Base-by-base conservation (phyloP, 2,329 filamentous ascomycete species). In the Emergomyces pasteurianus region DNA sequence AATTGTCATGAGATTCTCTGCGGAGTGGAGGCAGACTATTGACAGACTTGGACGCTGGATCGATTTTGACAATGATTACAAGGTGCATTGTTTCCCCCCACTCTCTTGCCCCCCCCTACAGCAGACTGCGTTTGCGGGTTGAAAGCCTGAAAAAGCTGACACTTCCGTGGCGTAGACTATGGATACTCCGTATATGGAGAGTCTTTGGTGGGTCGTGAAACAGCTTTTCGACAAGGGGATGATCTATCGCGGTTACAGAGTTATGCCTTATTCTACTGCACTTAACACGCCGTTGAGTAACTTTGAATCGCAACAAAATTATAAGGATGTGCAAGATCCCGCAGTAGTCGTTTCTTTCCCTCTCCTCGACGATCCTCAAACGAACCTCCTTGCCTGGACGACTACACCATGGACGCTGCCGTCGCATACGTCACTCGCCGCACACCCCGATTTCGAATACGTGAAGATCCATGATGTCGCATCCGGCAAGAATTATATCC, bases 61-160 rank as follows among this genome's bases (percentile, higher is more conserved):
- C 69, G 92, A 96, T 75, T 96, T 97, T 68, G 92, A 97, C 75
- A 94, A 95, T 68, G 90, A 96, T 73, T 96, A 95, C 80, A 96
- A 96, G 84, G 86, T 86, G 69, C 23, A 69, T 59, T 36, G 26
- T 28, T 31, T n/a, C 23, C 14, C 28, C 12, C 5, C 8, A 7
- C 34, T 10, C 40, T 14, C 6, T 2, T 28, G 18, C 23, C 14
- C 12, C 3, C 46, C 23, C 16, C 23, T 23, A 23, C n/a, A 12
- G 3, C 12, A 31, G 34, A 21, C 38, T 42, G 8, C 9, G 55
- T 9, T 31, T 57, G 40, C 9, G 31, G 52, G 52, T 23, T 40
- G 9, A 34, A 23, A 12, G 14, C 38, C 34, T 46, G 28, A 54
- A 63, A 21, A 26, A 9, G 40, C 62, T 65, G 58, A 64, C 52